Evolutionary conservation across 352 stramenopile genomes (phyloP).

Genomic region (Albugo candida): DNA sequence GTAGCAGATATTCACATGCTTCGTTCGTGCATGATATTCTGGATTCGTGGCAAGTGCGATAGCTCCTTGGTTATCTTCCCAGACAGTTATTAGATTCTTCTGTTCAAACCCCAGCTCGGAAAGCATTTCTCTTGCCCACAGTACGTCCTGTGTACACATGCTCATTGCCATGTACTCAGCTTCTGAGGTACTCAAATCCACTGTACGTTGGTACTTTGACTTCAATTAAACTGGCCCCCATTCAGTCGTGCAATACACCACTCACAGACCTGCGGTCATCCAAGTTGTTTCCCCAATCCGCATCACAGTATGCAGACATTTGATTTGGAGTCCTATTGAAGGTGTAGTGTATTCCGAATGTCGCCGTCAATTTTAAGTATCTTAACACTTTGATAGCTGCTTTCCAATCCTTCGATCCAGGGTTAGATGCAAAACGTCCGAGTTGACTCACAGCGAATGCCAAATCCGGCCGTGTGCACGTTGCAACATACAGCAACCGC

Average conservation of each 20-base stretch:
- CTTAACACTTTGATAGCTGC: too few species aligned
- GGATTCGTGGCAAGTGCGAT: constrained; percentile 6
- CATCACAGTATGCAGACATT: constrained; percentile 7
- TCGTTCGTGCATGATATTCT: constrained; percentile 3
- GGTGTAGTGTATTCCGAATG: neutral
- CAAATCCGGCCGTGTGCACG: constrained; percentile 11
- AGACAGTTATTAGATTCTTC: constrained; percentile 1
- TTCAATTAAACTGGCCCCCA: constrained; percentile 6
- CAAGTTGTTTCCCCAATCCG: constrained; percentile 8
- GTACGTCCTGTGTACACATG: constrained; percentile 7
- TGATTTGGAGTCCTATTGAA: neutral
- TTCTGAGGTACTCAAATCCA: constrained; percentile 10
- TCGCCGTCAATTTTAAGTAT: too few species aligned
- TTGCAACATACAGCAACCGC: constrained; percentile 10
- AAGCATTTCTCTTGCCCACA: constrained; percentile 5
- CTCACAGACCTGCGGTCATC: constrained; percentile 9
- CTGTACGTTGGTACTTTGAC: constrained; percentile 9
- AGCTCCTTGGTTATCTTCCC: constrained; percentile 8
- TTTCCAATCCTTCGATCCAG: neutral
- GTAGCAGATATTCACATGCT: constrained; percentile 11
- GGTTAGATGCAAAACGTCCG: too few species aligned
- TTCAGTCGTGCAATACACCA: constrained; percentile 7
- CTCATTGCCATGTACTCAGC: constrained; percentile 13
- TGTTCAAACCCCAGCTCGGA: constrained; percentile 3
- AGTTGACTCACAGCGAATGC: constrained; percentile 5